These are phyloP conservation scores for Ceratobasidium sp. DNA, from an alignment of 1,284 basidiomycete species.

Conservation along the genomic window DNA sequence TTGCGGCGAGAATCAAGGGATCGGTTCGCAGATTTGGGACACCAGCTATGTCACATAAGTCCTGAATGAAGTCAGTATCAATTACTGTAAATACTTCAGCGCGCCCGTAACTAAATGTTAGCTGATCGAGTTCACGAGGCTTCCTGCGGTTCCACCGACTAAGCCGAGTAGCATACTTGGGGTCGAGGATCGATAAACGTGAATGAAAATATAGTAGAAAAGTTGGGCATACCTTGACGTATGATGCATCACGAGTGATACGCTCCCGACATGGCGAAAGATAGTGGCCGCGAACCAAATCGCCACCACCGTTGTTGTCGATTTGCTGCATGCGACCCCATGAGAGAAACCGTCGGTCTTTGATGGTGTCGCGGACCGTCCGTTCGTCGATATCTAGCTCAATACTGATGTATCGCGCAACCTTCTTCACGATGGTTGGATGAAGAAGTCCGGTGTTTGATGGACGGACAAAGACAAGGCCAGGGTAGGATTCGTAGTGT, in stretches of 20 bases:
- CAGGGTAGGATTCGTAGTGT: not conserved
- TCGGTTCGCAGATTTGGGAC: slow-evolving; percentile 40
- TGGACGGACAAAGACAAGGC: slow-evolving; percentile 7
- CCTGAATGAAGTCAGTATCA: not conserved
- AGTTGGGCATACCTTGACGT: not conserved
- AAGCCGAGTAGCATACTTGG: slow-evolving; percentile 6
- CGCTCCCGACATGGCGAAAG: not conserved
- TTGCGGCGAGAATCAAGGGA: slow-evolving; percentile 43
- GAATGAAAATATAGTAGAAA: too few species aligned
- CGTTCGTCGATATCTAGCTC: not conserved
- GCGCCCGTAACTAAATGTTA: not conserved
- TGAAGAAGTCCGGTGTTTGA: slow-evolving; percentile 34
- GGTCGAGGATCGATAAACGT: not conserved
- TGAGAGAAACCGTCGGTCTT: not conserved
- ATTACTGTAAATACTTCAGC: not conserved
- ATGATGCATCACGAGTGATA: not conserved
- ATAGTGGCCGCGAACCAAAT: not conserved
- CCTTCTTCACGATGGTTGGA: slow-evolving; percentile 38
- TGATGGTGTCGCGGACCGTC: not conserved
- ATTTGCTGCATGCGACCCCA: slow-evolving; percentile 24
- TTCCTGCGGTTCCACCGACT: not conserved
- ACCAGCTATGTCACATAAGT: slow-evolving; percentile 40
- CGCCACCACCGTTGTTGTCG: not conserved
- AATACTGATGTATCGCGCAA: not conserved
- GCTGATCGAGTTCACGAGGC: not conserved